Conservation (phyloP, 805 yeast genomes). For the Nakazawaea wickerhamii region DNA sequence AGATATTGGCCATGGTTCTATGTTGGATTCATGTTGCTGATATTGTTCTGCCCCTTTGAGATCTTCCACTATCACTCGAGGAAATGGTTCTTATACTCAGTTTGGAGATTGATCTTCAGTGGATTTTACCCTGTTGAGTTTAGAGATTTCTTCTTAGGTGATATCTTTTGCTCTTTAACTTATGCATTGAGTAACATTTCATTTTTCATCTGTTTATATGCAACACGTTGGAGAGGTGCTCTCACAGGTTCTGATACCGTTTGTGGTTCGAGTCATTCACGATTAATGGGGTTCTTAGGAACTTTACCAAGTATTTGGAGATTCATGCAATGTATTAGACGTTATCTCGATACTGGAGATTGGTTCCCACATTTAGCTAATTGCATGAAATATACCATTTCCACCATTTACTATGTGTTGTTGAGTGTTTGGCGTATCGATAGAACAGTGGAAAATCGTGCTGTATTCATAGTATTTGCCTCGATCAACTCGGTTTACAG, state of each 20-base stretch:
- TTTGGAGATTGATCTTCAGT: slow-evolving; percentile 68
- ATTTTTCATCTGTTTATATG: slow-evolving; percentile 79
- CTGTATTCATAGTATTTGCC: slow-evolving; percentile 69
- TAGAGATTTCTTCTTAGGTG: slow-evolving; percentile 90
- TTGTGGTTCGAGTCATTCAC: slow-evolving; percentile 78
- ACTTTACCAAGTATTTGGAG: slow-evolving; percentile 89
- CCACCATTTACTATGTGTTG: slow-evolving; percentile 63
- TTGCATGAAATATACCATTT: slow-evolving; percentile 66
- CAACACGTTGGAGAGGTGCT: slow-evolving; percentile 60
- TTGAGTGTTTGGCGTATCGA: slow-evolving; percentile 77
- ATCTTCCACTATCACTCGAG: slow-evolving; percentile 58
- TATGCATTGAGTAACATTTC: slow-evolving; percentile 84
- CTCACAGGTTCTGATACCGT: slow-evolving; percentile 32
- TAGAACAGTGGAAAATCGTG: slow-evolving; percentile 35
- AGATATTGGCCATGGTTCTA: slow-evolving; percentile 78
- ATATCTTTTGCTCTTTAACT: slow-evolving; percentile 81
- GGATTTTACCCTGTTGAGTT: slow-evolving; percentile 95
- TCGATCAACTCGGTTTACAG: slow-evolving; percentile 64
- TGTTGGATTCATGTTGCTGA: slow-evolving; percentile 43
- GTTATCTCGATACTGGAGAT: slow-evolving; percentile 89
- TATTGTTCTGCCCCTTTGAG: slow-evolving; percentile 58
- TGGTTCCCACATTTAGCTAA: slow-evolving; percentile 96
- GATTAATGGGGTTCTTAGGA: slow-evolving; percentile 75
- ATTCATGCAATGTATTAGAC: slow-evolving; percentile 82
- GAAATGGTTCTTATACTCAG: slow-evolving; percentile 67